phyloP scores from a whole-genome alignment of 2,329 filamentous ascomycete genomes.

The Rutstroemia sp. region DNA sequence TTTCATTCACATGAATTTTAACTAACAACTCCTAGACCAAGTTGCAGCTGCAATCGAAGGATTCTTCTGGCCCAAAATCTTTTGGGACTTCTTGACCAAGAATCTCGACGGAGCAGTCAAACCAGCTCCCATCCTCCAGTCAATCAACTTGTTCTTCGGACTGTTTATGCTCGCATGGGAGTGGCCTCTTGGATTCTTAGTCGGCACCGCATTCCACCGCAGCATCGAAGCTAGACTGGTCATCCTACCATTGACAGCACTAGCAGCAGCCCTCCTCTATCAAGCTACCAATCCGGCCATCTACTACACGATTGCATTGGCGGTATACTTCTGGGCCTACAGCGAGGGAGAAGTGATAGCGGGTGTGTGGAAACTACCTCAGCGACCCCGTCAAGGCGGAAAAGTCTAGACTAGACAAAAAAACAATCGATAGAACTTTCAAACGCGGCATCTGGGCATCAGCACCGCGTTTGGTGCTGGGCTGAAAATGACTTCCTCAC shows the following conservation, averaged over 20 bases:
- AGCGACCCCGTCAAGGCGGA: slow-evolving; percentile 12
- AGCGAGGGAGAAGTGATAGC: slow-evolving; percentile 82
- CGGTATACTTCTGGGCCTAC: slow-evolving; percentile 93
- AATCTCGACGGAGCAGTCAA: slow-evolving; percentile 81
- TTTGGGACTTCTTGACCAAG: slow-evolving; percentile 94
- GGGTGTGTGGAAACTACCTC: slow-evolving; percentile 27
- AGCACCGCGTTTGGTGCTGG: not conserved
- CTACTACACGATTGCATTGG: slow-evolving; percentile 82
- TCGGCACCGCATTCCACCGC: slow-evolving; percentile 71
- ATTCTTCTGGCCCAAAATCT: slow-evolving; percentile 98
- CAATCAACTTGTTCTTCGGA: slow-evolving; percentile 79
- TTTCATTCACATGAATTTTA: not conserved
- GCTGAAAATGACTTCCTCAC: not conserved
- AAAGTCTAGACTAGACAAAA: slow-evolving; percentile 20
- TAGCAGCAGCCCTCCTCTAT: slow-evolving; percentile 74
- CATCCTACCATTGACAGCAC: slow-evolving; percentile 68
- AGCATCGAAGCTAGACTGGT: slow-evolving; percentile 82
- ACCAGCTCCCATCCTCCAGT: slow-evolving; percentile 81
- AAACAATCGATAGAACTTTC: not conserved
- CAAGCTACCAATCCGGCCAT: slow-evolving; percentile 87
- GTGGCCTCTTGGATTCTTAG: slow-evolving; percentile 76
- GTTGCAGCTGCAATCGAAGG: slow-evolving; percentile 72
- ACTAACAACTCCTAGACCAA: slow-evolving; percentile 58
- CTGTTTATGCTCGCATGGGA: slow-evolving; percentile 77
- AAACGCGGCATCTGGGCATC: not conserved